Conservation (phyloP, 192 early-diverging fungal species). For the Coemansia erecta region DNA sequence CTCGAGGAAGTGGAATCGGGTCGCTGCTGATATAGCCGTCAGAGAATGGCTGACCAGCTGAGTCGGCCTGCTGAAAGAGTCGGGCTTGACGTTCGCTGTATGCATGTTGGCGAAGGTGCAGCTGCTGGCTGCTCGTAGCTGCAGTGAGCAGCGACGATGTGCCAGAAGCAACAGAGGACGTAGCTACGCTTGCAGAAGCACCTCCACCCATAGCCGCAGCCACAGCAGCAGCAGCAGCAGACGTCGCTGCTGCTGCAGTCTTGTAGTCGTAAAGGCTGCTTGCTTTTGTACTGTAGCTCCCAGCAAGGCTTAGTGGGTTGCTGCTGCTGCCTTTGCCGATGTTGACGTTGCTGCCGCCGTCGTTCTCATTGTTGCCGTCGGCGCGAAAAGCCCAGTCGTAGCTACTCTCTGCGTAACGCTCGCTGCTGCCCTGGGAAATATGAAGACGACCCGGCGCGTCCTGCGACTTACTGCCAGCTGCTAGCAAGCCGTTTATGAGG, state of each 20-base stretch:
- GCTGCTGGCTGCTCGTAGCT: slow-evolving; percentile 22
- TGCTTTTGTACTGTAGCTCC: slow-evolving; percentile 23
- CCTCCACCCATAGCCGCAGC: neutral
- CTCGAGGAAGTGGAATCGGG: neutral
- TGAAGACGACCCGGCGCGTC: slow-evolving; percentile 47
- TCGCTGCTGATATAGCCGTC: slow-evolving; percentile 4
- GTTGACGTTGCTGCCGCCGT: slow-evolving; percentile 10
- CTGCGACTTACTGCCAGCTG: slow-evolving; percentile 29
- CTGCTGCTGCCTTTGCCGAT: neutral
- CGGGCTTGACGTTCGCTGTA: too few species aligned
- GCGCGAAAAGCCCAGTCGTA: slow-evolving; percentile 38
- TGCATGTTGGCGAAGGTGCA: too few species aligned
- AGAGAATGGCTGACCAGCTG: slow-evolving; percentile 2
- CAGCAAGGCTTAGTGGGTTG: slow-evolving; percentile 14
- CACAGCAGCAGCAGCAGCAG: neutral
- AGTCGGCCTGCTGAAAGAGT: slow-evolving; percentile 8
- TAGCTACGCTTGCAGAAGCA: neutral
- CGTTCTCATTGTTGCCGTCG: slow-evolving; percentile 16
- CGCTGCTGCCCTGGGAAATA: slow-evolving; percentile 32
- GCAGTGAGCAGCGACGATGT: neutral
- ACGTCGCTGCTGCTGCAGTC: slow-evolving; percentile 3
- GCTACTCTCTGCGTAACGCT: slow-evolving; percentile 34
- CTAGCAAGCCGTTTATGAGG: slow-evolving; percentile 21
- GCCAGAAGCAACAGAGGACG: neutral
- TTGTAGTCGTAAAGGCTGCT: slow-evolving; percentile 29